A percentile compares a stretch with the other conserved stretches of the same genome.
These are phyloP conservation scores for Pleurotus pulmonarius DNA, from an alignment of 768 basidiomycete genomes.

Conservation along the genomic window DNA sequence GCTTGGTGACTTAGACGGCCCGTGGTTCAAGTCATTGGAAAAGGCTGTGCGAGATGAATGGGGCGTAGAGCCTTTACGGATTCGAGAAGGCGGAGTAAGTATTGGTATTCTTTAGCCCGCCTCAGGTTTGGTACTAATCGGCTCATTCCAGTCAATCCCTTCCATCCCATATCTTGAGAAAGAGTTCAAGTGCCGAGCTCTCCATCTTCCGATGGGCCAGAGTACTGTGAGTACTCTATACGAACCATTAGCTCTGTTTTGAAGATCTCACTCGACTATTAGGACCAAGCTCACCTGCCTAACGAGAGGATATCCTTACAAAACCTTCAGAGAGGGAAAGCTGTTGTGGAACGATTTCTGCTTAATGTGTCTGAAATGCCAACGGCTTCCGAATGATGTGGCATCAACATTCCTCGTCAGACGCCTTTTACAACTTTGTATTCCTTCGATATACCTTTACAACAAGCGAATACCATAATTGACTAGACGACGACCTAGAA, in stretches of 20 bases:
- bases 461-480: too few relatives aligned
- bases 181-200: slow-evolving; percentile 80
- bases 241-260: background rate
- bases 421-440: too few relatives aligned
- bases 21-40: slow-evolving; percentile 86
- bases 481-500: slow-evolving; percentile 4
- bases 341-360: slow-evolving; percentile 74
- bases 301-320: slow-evolving; percentile 87
- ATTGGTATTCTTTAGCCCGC: background rate
- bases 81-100: slow-evolving; percentile 90
- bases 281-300: slow-evolving; percentile 92
- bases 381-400: background rate
- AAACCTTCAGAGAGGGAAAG: slow-evolving; percentile 76
- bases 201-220: slow-evolving; percentile 95
- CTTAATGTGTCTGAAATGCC: slow-evolving; percentile 40
- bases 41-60: slow-evolving; percentile 82
- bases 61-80: slow-evolving; percentile 80
- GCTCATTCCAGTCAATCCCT: slow-evolving; percentile 71
- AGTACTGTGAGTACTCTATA: slow-evolving; percentile 56
- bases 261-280: slow-evolving; percentile 6
- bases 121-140: slow-evolving; percentile 5
- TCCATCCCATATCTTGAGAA: slow-evolving; percentile 93
- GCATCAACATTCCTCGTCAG: too few relatives aligned
- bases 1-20: slow-evolving; percentile 83
- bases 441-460: too few relatives aligned